Conservation (phyloP, 768 basidiomycete genomes). For the Lyophyllum shimeji region DNA sequence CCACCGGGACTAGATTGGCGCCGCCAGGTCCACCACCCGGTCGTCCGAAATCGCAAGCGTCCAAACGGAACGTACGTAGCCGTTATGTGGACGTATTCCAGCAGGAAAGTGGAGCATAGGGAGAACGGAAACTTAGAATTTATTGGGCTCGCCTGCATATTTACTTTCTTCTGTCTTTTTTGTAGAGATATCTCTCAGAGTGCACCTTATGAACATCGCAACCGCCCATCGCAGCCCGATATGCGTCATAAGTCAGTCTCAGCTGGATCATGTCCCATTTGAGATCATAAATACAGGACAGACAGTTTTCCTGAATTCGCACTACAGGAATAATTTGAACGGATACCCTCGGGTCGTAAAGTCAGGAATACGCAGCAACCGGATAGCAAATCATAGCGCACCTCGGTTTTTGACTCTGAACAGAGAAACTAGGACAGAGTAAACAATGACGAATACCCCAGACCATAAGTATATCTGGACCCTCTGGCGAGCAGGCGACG, state of each 20-base stretch:
- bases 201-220: not conserved
- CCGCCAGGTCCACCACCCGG: constrained; percentile 53
- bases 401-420: constrained; percentile 93
- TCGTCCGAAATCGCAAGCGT: constrained; percentile 56
- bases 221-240: too few species aligned
- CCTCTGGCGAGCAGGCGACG: constrained; percentile 73
- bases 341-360: constrained; percentile 60
- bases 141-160: constrained; percentile 9
- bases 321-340: constrained; percentile 65
- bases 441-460: constrained; percentile 75
- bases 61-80: constrained; percentile 76
- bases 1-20: constrained; percentile 43
- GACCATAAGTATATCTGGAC: constrained; percentile 91
- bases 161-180: constrained; percentile 10
- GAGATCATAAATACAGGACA: not conserved
- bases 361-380: not conserved
- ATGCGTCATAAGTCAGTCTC: too few species aligned
- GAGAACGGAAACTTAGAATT: constrained; percentile 7
- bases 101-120: constrained; percentile 39
- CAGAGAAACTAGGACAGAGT: constrained; percentile 81
- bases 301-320: not conserved
- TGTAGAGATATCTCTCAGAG: constrained; percentile 1
- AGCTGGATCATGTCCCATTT: not conserved
- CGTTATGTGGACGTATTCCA: constrained; percentile 93
- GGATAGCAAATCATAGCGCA: constrained; percentile 28